A percentile compares a stretch with the other conserved stretches of the same genome.
These are phyloP conservation scores for Tolypocladium amazonense DNA, from an alignment of 2,329 filamentous ascomycete genomes.

Conservation along the genomic window DNA sequence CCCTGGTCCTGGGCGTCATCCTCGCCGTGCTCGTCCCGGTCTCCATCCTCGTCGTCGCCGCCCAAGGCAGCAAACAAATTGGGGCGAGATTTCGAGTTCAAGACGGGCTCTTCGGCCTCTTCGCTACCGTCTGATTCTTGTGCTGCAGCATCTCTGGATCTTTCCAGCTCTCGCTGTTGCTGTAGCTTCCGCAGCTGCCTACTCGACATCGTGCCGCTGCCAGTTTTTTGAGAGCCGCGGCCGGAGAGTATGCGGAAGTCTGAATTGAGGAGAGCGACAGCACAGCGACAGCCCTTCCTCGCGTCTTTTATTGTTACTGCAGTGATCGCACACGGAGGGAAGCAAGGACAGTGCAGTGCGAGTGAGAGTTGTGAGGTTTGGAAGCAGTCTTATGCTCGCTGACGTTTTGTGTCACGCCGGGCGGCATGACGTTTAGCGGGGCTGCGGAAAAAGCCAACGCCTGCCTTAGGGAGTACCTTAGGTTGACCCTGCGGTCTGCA, in stretches of 20 bases:
- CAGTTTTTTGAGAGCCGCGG: not conserved
- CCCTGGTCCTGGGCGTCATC: constrained; percentile 14
- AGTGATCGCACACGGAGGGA: not conserved
- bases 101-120: constrained; percentile 17
- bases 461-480: not conserved
- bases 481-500: not conserved
- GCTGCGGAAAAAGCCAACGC: not conserved
- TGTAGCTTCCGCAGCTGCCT: constrained; percentile 42
- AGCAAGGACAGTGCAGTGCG: not conserved
- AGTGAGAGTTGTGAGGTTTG: not conserved
- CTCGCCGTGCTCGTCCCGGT: constrained; percentile 19
- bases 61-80: constrained; percentile 44
- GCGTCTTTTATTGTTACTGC: not conserved
- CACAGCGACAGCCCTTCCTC: not conserved
- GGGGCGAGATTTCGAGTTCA: constrained; percentile 24
- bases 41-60: constrained; percentile 26
- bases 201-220: constrained; percentile 33
- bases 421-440: not conserved
- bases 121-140: constrained; percentile 18
- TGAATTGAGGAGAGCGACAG: not conserved
- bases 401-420: constrained; percentile 3
- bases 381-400: not conserved
- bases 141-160: constrained; percentile 6
- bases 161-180: constrained; percentile 35
- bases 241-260: no score